Conservation (phyloP, 352 stramenopile species). For the Peronospora belbahrii region DNA sequence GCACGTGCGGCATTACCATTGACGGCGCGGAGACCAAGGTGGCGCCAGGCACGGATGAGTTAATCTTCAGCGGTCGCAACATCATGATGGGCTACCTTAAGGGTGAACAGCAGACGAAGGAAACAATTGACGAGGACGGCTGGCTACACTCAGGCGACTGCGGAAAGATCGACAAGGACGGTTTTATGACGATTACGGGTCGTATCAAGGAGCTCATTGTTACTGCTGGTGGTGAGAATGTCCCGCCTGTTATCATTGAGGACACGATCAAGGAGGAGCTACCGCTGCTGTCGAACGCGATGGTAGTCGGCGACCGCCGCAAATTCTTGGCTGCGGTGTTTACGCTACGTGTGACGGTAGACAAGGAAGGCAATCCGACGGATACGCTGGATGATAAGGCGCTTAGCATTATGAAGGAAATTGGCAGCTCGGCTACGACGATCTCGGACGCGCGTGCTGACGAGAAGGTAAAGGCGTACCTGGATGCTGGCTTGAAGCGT, state of each 20-base stretch:
- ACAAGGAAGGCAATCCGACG: slow-evolving; percentile 75
- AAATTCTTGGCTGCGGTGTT: slow-evolving; percentile 90
- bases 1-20: slow-evolving; percentile 73
- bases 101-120: slow-evolving; percentile 66
- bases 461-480: slow-evolving; percentile 72
- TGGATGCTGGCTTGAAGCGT: slow-evolving; percentile 70
- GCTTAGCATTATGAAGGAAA: slow-evolving; percentile 46
- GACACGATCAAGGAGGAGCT: slow-evolving; percentile 88
- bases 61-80: slow-evolving; percentile 78
- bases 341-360: slow-evolving; percentile 74
- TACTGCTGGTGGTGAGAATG: slow-evolving; percentile 94
- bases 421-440: slow-evolving; percentile 63
- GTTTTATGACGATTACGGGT: slow-evolving; percentile 93
- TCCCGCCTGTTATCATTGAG: slow-evolving; percentile 89
- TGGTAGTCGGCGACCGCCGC: slow-evolving; percentile 90
- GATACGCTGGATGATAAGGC: slow-evolving; percentile 72
- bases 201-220: slow-evolving; percentile 95
- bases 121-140: slow-evolving; percentile 88
- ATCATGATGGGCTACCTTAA: slow-evolving; percentile 89
- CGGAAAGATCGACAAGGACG: slow-evolving; percentile 82
- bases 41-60: slow-evolving; percentile 50
- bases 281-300: slow-evolving; percentile 81
- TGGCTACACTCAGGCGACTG: slow-evolving; percentile 93
- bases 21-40: slow-evolving; percentile 57
- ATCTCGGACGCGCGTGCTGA: slow-evolving; percentile 56